Conservation (phyloP, 2,329 filamentous ascomycete species). For the Colletotrichum lindemuthianum region DNA sequence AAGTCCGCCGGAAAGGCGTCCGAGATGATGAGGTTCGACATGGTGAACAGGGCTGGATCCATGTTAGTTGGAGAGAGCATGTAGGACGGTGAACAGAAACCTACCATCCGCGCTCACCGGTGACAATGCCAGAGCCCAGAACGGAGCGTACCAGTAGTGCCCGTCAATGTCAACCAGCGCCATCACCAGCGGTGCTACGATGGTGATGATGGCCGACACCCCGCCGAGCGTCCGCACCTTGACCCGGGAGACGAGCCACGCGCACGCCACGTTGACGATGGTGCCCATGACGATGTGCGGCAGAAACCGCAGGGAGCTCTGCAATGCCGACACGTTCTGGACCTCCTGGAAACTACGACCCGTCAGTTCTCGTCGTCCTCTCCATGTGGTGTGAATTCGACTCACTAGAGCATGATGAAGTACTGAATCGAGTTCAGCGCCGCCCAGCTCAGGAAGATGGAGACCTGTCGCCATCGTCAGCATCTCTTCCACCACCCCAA, state of each 20-base stretch:
- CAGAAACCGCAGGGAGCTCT: slow-evolving; percentile 59
- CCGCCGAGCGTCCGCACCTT: slow-evolving; percentile 51
- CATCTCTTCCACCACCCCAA: too few relatives aligned
- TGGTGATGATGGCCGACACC: slow-evolving; percentile 53
- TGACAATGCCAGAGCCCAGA: slow-evolving; percentile 55
- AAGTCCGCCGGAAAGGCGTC: slow-evolving; percentile 62
- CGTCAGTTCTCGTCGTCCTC: slow-evolving; percentile 35
- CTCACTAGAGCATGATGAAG: slow-evolving; percentile 59
- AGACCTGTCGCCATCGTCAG: slow-evolving; percentile 40
- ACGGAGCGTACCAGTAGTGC: slow-evolving; percentile 61
- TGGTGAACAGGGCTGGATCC: slow-evolving; percentile 61
- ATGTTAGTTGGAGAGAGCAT: background rate
- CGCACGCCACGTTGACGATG: slow-evolving; percentile 53
- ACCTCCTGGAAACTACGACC: slow-evolving; percentile 58
- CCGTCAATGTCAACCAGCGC: slow-evolving; percentile 57
- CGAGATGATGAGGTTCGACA: slow-evolving; percentile 63
- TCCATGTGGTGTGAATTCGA: slow-evolving; percentile 1
- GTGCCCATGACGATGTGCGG: slow-evolving; percentile 57
- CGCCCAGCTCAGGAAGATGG: slow-evolving; percentile 58
- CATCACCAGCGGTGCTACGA: slow-evolving; percentile 63
- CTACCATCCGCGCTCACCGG: slow-evolving; percentile 55
- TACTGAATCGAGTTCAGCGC: slow-evolving; percentile 58
- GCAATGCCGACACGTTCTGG: slow-evolving; percentile 54
- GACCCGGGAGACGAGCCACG: slow-evolving; percentile 51
- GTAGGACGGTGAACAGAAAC: background rate